A percentile compares a stretch with the other conserved stretches of the same genome.
Conservation (phyloP, 805 yeast species). For the Wickerhamiella parazyma region DNA sequence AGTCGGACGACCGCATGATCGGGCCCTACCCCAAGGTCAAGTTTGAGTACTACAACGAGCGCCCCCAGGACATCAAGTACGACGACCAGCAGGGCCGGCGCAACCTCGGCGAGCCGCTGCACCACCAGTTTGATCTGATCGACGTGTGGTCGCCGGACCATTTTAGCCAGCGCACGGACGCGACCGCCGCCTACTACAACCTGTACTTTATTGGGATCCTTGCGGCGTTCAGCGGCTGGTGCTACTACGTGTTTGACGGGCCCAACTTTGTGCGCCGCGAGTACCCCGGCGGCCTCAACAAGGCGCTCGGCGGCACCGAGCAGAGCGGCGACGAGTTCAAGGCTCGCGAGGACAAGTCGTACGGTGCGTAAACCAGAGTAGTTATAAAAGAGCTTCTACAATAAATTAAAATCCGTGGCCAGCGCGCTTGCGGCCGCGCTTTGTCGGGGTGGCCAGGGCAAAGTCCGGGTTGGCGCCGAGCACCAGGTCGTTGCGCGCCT, state of each 20-base stretch:
- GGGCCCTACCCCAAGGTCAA: constrained; percentile 44
- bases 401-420: not conserved
- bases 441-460: constrained; percentile 3
- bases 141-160: constrained; percentile 84
- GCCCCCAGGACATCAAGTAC: constrained; percentile 58
- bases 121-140: constrained; percentile 55
- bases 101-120: constrained; percentile 59
- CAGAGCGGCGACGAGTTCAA: constrained; percentile 23
- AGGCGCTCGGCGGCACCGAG: constrained; percentile 49
- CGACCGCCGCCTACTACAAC: constrained; percentile 46
- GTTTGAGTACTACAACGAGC: constrained; percentile 44
- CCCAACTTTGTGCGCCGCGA: constrained; percentile 67
- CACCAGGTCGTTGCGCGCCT: constrained; percentile 7
- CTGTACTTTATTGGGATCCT: constrained; percentile 37
- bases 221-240: constrained; percentile 22
- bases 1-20: constrained; percentile 19
- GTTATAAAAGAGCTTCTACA: not conserved
- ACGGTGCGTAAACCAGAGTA: too few species aligned
- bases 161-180: constrained; percentile 44
- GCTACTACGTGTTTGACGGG: constrained; percentile 35
- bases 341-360: constrained; percentile 27
- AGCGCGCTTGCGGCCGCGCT: constrained; percentile 2
- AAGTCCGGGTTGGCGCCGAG: constrained; percentile 8
- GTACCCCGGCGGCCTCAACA: constrained; percentile 57
- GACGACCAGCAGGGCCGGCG: constrained; percentile 75